Evolutionary conservation across 495 filamentous ascomycete genomes (phyloP).

Genomic region (Trichocladium uniseriatum): DNA sequence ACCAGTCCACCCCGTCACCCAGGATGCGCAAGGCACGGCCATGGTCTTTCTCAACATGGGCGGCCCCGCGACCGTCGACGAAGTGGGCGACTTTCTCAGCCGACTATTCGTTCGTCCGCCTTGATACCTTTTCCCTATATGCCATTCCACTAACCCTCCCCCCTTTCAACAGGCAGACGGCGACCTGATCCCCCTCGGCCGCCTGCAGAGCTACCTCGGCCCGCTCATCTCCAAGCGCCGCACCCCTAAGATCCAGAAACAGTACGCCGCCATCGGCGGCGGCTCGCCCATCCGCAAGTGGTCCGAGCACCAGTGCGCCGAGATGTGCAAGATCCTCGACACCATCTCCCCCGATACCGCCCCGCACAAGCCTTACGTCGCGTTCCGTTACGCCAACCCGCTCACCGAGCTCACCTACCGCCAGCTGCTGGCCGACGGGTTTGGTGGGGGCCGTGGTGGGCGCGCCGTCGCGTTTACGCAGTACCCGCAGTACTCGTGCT

Average conservation of each 20-base stretch:
- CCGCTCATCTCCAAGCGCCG: conserved; percentile 75
- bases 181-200: conserved; percentile 92
- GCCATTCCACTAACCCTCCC: conserved; percentile 11
- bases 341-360: conserved; percentile 82
- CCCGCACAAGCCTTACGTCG: conserved; percentile 96
- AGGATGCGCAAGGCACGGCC: conserved; percentile 60
- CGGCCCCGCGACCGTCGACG: conserved; percentile 76
- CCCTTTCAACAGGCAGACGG: conserved; percentile 58
- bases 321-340: conserved; percentile 96
- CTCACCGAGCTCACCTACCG: conserved; percentile 90
- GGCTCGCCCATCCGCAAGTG: conserved; percentile 96
- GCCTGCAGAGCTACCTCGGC: conserved; percentile 83
- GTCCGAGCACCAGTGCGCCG: conserved; percentile 84
- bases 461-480: conserved; percentile 96
- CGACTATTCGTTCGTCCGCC: conserved; percentile 62
- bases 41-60: conserved; percentile 99
- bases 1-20: conserved; percentile 60
- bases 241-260: conserved; percentile 90
- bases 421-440: conserved; percentile 73
- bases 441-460: conserved; percentile 75
- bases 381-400: conserved; percentile 93
- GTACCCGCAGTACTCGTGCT: conserved; percentile 99
- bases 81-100: conserved; percentile 89
- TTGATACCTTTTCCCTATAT: conserved; percentile 2
- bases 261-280: conserved; percentile 92